Evolutionary conservation across 257 asterid species (phyloP).

Genomic region (Scutellaria minor): DNA sequence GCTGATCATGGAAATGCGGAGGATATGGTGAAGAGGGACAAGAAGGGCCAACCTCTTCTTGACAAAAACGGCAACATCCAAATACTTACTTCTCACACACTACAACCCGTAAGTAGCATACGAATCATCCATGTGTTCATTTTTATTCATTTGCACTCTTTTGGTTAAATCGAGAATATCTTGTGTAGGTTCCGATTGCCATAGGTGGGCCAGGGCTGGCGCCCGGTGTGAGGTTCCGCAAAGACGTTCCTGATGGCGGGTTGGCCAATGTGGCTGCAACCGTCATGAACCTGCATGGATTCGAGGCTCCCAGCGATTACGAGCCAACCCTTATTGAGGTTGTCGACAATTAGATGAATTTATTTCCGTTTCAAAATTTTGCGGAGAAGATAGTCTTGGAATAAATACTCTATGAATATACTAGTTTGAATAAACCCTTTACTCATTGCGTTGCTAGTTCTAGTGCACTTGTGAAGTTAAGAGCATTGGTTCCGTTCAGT

Average conservation of each 20-base stretch:
- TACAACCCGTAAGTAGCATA: slow-evolving; percentile 69
- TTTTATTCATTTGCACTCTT: neutral
- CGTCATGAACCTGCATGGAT: slow-evolving; percentile 84
- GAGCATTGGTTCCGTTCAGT: neutral
- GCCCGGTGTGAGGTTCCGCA: slow-evolving; percentile 70
- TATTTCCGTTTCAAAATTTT: slow-evolving; percentile 14
- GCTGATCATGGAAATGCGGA: slow-evolving; percentile 99
- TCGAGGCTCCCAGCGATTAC: slow-evolving; percentile 78
- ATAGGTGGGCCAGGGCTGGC: slow-evolving; percentile 88
- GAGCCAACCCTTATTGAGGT: slow-evolving; percentile 86
- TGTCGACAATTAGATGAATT: slow-evolving; percentile 51
- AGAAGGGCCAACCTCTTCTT: slow-evolving; percentile 86
- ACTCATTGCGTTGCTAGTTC: neutral
- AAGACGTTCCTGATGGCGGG: slow-evolving; percentile 72
- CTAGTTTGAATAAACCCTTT: slow-evolving; percentile 32
- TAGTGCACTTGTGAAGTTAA: neutral
- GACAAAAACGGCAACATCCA: slow-evolving; percentile 89
- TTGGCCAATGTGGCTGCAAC: slow-evolving; percentile 94
- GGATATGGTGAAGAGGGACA: slow-evolving; percentile 97
- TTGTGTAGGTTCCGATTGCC: slow-evolving; percentile 79
- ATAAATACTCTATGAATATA: neutral
- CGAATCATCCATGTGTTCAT: neutral
- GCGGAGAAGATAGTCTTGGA: slow-evolving; percentile 10
- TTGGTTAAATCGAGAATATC: neutral
- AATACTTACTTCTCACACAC: slow-evolving; percentile 90